Conservation (phyloP, 106 monocot species). For the Dioscorea alata region DNA sequence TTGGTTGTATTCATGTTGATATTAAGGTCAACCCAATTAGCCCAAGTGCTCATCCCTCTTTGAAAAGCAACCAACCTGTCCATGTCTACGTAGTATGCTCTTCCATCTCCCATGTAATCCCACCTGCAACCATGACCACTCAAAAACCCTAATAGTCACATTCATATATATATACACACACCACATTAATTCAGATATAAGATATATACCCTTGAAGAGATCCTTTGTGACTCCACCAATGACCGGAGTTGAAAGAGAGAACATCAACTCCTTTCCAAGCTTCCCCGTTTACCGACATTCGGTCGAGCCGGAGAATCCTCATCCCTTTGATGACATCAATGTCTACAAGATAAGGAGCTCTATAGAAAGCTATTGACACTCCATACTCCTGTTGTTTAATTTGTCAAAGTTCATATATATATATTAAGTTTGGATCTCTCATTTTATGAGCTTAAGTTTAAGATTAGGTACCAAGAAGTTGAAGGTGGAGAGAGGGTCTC, state of each 20-base stretch:
- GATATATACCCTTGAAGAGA: slow-evolving; percentile 55
- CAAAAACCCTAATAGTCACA: no score
- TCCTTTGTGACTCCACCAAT: slow-evolving; percentile 95
- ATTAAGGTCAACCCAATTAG: slow-evolving; percentile 54
- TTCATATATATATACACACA: no score
- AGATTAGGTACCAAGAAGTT: slow-evolving; percentile 45
- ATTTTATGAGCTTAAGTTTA: no score
- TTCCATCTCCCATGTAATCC: slow-evolving; percentile 63
- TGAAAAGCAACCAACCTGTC: slow-evolving; percentile 50
- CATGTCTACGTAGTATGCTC: slow-evolving; percentile 57
- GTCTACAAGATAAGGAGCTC: slow-evolving; percentile 86
- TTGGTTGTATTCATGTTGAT: slow-evolving; percentile 39
- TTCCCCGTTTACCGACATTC: slow-evolving; percentile 39
- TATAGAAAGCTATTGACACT: slow-evolving; percentile 55
- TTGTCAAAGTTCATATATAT: no score
- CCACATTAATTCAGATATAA: no score
- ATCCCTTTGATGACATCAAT: slow-evolving; percentile 48
- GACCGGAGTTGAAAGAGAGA: slow-evolving; percentile 80
- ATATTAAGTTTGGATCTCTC: no score
- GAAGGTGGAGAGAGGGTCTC: slow-evolving; percentile 61
- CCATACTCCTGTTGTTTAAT: slow-evolving; percentile 50
- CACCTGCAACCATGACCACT: slow-evolving; percentile 32
- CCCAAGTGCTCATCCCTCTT: slow-evolving; percentile 62
- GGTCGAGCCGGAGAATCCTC: slow-evolving; percentile 54
- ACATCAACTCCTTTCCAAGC: slow-evolving; percentile 67